Base-by-base conservation (phyloP, 805 yeast genomes). In the Myxozyma geophila region DNA sequence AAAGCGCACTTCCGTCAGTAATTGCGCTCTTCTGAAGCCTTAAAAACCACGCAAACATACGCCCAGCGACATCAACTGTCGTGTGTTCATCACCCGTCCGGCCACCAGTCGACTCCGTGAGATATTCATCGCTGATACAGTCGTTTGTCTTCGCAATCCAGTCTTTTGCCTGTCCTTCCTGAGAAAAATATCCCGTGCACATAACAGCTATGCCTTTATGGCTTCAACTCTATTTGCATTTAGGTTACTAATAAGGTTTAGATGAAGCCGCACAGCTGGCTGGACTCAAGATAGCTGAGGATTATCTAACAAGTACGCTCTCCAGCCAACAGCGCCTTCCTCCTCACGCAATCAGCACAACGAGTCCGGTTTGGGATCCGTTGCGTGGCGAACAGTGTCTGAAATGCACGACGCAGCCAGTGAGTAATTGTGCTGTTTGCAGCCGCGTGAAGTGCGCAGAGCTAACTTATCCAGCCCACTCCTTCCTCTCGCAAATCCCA, bases 401-500 rank as follows among this genome's bases (percentile, higher is more conserved):
- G 54, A 48, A 17, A 63, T 63, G 67, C 67, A 60, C 44, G 67
- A 63, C 56, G 65, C 62, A 13, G 63, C 64, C 36, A 63, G 67
- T 63, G 51, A 15, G 67, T 60, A 12, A 7, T 28, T n/a, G 12
- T 58, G 19, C 3, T 39, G 43, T 37, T 10, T 44, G 19, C 37
- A 4, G 44, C 41, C 1, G 12, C 23, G 7, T 21, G 17, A 43
- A n/a, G n/a, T 2, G 41, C 41, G n/a, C 41, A 39, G 47, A 13
- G 47, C 47, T 43, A 43, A 43, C 21, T 19, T 40, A 21, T 5
- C 10, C 35, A 82, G 84, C 81, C 33, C 85, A 84, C 65, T 79
- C 83, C 0, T 64, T 81, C 13, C 75, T 85, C 6, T 76, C 81
- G 41, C 85, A 84, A 64, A 81, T 85, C 0, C 88, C 89, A 0